Conservation (phyloP, 495 filamentous ascomycete species). For the Penicillium turbatum region DNA sequence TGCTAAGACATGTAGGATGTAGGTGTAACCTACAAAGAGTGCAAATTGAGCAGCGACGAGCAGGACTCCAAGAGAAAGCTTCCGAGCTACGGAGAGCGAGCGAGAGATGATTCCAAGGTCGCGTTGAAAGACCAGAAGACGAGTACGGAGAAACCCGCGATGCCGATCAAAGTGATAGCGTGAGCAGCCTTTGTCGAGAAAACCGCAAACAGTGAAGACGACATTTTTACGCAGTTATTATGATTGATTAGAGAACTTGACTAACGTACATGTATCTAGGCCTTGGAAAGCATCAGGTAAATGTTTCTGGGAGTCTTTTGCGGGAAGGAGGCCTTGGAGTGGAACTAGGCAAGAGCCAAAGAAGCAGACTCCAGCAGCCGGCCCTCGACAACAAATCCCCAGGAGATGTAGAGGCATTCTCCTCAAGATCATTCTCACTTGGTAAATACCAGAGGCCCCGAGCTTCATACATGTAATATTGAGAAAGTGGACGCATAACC, state of each 20-base stretch:
- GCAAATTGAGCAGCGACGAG: too few species aligned
- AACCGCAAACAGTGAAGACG: too few species aligned
- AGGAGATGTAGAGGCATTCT: too few species aligned
- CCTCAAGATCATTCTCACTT: not conserved
- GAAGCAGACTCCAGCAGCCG: not conserved
- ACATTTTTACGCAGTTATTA: too few species aligned
- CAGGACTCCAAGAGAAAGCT: too few species aligned
- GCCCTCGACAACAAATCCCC: not conserved
- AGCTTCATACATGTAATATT: not conserved
- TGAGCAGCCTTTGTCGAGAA: not conserved
- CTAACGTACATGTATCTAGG: too few species aligned
- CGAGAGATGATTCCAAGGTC: not conserved
- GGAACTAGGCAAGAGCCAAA: not conserved
- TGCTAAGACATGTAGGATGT: not conserved
- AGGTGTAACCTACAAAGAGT: not conserved
- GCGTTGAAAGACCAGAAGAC: not conserved
- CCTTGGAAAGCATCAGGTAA: not conserved
- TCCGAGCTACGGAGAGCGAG: not conserved
- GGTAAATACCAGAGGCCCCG: not conserved
- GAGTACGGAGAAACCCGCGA: not conserved
- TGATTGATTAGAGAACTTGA: not conserved
- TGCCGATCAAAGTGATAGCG: not conserved
- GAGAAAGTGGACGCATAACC: not conserved
- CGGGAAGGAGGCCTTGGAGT: not conserved
- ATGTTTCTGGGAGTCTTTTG: not conserved